Base-by-base conservation (phyloP, 148 eudicot genomes). In the Simmondsia chinensis region DNA sequence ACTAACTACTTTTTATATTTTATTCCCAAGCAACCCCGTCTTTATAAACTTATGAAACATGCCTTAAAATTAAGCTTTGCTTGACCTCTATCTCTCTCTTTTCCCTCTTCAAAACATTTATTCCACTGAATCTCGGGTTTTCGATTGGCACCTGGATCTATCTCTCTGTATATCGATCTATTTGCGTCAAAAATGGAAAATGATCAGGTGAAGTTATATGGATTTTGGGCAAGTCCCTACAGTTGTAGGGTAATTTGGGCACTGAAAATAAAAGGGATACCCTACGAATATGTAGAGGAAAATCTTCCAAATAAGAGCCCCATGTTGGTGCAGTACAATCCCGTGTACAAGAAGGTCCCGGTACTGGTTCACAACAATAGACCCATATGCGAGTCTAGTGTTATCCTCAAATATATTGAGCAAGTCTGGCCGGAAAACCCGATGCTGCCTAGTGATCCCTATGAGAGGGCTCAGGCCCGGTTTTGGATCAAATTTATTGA, bases 391-490 rank as follows among this genome's bases (percentile, higher is more conserved):
- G 69, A 69, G 19, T 69, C 74, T 1, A 45, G 39, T 1, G 60
- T 69, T 10, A 69, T 69, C n/a, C 39, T 69, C 23, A 57, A 69
- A 43, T 69, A 62, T 48, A 39, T 69, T 16, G 74, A 69, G 27
- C 60, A 57, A 32, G 38, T 41, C 3, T 69, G 73, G 68, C 46
- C 34, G 8, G 60, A 46, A 19, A 26, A 39, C 9, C 28, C 52
- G 1, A 24, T 57, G 39, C 13, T 57, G 47, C 54, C 63, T 22
- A 23, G 3, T n/a, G 21, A 57, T 4, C 63, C 63, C 9, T 63
- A 37, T 46, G 59, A 58, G 0, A 35, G 54, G 22, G 69, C 68
- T n/a, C 52, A 46, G 40, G 65, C 65, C 8, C 65, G 71, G 1
- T 66, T 66, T 7, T 66, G 65, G 71, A 65, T 55, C 29, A 35